Percentiles rank a stretch among this genome's conserved stretches.
Evolutionary conservation across 1,284 basidiomycete genomes (phyloP).

Genomic region (Microbotryomycetes sp.): DNA sequence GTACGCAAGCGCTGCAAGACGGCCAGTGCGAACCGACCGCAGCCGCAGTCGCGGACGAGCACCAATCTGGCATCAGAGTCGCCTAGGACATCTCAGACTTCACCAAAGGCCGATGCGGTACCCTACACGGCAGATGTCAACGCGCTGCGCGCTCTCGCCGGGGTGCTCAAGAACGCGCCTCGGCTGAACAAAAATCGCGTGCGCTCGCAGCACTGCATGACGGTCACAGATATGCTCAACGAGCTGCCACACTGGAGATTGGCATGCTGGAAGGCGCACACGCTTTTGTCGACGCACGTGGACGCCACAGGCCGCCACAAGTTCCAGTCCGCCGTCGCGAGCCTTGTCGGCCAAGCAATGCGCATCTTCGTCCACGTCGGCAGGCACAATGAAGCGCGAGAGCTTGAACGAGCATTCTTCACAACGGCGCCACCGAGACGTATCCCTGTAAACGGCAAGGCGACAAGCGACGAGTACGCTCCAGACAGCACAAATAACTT

Average conservation of each 20-base stretch:
- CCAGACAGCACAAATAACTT: not conserved
- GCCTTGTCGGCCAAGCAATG: constrained; percentile 24
- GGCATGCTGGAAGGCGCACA: not conserved
- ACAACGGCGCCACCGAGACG: not conserved
- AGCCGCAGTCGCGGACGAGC: too few species aligned
- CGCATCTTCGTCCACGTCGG: constrained; percentile 12
- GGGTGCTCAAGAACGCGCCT: too few species aligned
- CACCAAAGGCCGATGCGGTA: too few species aligned
- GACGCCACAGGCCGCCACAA: not conserved
- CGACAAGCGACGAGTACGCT: not conserved
- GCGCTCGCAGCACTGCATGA: too few species aligned
- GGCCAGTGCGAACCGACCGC: too few species aligned
- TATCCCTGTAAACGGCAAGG: not conserved
- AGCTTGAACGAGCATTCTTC: constrained; percentile 28
- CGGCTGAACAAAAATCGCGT: too few species aligned
- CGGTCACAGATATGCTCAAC: not conserved
- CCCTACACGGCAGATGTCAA: too few species aligned
- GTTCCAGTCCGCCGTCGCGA: constrained; percentile 6
- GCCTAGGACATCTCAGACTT: too few species aligned
- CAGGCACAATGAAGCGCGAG: constrained; percentile 3
- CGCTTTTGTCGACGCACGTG: not conserved
- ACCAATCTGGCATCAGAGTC: too few species aligned
- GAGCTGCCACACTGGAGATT: not conserved
- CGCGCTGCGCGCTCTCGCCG: too few species aligned
- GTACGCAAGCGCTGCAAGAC: too few species aligned